Percentiles rank a stretch among this genome's conserved stretches.
Evolutionary conservation across 352 stramenopile genomes (phyloP).

Genomic region (Pythium chondricola): DNA sequence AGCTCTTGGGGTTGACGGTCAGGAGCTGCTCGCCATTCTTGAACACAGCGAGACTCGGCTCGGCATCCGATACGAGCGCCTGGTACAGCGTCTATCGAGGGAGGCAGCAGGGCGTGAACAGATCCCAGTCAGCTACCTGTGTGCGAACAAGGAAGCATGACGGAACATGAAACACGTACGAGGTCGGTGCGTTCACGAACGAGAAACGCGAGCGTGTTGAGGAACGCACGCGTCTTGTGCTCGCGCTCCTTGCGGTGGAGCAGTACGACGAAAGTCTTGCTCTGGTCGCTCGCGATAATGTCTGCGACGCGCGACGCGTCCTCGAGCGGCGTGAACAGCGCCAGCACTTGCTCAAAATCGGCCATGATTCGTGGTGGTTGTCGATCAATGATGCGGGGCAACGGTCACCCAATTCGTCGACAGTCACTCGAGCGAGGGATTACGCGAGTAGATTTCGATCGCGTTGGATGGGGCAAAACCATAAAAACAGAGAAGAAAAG

Average conservation of each 20-base stretch:
- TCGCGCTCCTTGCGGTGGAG: slow-evolving; percentile 24
- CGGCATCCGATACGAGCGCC: slow-evolving; percentile 22
- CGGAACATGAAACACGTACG: slow-evolving; percentile 19
- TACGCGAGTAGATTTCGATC: too few relatives aligned
- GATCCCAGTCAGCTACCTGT: background rate
- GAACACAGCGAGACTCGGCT: slow-evolving; percentile 41
- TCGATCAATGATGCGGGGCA: background rate
- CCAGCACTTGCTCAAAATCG: slow-evolving; percentile 16
- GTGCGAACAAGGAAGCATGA: background rate
- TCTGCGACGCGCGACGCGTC: slow-evolving; percentile 2
- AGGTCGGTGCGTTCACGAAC: slow-evolving; percentile 57
- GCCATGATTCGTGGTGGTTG: slow-evolving; percentile 2
- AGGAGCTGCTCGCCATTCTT: slow-evolving; percentile 35
- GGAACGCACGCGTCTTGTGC: slow-evolving; percentile 39
- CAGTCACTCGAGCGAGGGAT: too few relatives aligned
- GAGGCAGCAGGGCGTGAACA: slow-evolving; percentile 2
- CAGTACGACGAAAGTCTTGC: slow-evolving; percentile 26
- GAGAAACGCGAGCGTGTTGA: slow-evolving; percentile 50
- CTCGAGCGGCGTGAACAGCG: slow-evolving; percentile 19
- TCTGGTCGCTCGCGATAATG: slow-evolving; percentile 14
- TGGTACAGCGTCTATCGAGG: slow-evolving; percentile 34
- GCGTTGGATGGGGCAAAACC: too few relatives aligned
- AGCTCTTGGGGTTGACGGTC: slow-evolving; percentile 31
- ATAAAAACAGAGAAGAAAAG: too few relatives aligned
- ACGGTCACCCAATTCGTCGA: too few relatives aligned